These are phyloP conservation scores for Candida ascalaphidarum DNA, from an alignment of 805 yeast genomes.

Conservation along the genomic window DNA sequence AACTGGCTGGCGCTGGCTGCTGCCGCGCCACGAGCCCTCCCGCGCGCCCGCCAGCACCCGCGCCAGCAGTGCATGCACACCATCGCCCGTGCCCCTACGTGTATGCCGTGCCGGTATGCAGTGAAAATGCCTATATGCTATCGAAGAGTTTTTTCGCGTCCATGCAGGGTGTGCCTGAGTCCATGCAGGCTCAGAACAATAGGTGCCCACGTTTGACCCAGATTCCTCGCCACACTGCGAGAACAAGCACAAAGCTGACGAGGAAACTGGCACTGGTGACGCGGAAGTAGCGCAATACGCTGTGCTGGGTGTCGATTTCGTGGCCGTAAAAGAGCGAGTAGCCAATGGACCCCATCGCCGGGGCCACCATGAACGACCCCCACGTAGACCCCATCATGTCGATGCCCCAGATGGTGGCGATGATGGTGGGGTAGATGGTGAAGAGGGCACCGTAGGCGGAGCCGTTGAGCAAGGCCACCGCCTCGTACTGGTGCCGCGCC, in stretches of 20 bases:
- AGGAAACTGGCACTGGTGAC: conserved; percentile 16
- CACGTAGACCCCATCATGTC: conserved; percentile 87
- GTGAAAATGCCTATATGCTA: too few species aligned
- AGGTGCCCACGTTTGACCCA: conserved; percentile 23
- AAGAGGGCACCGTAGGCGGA: conserved; percentile 74
- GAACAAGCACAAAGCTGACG: conserved; percentile 15
- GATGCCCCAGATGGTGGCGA: conserved; percentile 81
- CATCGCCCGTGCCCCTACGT: too few species aligned
- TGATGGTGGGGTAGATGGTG: conserved; percentile 78
- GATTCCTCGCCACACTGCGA: conserved; percentile 18
- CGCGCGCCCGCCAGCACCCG: too few species aligned
- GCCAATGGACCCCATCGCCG: conserved; percentile 70
- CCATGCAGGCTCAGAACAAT: conserved; percentile 14
- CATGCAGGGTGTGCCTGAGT: too few species aligned
- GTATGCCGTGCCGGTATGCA: too few species aligned
- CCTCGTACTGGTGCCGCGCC: conserved; percentile 6
- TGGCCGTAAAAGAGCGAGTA: conserved; percentile 67
- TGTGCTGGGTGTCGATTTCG: conserved; percentile 41
- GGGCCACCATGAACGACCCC: conserved; percentile 84
- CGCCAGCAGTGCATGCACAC: too few species aligned
- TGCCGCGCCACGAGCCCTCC: too few species aligned
- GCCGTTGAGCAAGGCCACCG: conserved; percentile 50
- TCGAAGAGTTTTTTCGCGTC: too few species aligned
- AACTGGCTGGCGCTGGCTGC: too few species aligned
- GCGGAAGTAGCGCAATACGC: conserved; percentile 17